Conservation (phyloP, 805 yeast genomes). For the Myxozyma udenii region DNA sequence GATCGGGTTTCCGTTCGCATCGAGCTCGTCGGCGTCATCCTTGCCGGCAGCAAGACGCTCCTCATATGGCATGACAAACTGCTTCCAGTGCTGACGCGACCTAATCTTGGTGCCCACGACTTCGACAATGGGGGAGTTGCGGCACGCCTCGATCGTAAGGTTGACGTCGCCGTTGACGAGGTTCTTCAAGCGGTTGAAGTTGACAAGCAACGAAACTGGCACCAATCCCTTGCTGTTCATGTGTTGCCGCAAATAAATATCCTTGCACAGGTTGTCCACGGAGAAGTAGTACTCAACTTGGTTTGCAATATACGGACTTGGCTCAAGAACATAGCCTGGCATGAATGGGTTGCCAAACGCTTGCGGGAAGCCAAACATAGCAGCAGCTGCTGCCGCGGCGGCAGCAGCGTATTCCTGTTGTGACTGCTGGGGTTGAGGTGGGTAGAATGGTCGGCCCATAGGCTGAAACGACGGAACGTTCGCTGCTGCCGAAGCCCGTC, state of each 20-base stretch:
- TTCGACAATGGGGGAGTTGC: constrained; percentile 53
- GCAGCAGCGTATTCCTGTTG: constrained; percentile 14
- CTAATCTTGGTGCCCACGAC: constrained; percentile 55
- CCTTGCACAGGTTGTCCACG: constrained; percentile 80
- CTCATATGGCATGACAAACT: constrained; percentile 64
- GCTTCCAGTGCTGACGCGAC: constrained; percentile 54
- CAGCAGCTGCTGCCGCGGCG: constrained; percentile 15
- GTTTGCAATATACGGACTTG: constrained; percentile 10
- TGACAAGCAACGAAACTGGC: constrained; percentile 57
- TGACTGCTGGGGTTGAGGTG: constrained; percentile 7
- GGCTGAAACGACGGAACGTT: constrained; percentile 22
- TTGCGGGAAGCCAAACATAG: constrained; percentile 18
- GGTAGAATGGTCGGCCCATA: constrained; percentile 12
- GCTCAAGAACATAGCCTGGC: constrained; percentile 22
- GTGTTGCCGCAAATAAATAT: constrained; percentile 73
- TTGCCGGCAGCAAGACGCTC: constrained; percentile 49
- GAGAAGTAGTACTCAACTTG: constrained; percentile 77
- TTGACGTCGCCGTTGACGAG: constrained; percentile 55
- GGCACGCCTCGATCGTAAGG: constrained; percentile 55
- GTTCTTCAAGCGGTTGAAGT: constrained; percentile 72
- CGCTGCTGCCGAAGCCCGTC: constrained; percentile 25
- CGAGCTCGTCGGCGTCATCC: constrained; percentile 40
- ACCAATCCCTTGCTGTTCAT: constrained; percentile 78
- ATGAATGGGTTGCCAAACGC: constrained; percentile 12
- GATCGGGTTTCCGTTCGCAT: no score